phyloP scores from a whole-genome alignment of 2,329 filamentous ascomycete species.

The Xylogone sp. region DNA sequence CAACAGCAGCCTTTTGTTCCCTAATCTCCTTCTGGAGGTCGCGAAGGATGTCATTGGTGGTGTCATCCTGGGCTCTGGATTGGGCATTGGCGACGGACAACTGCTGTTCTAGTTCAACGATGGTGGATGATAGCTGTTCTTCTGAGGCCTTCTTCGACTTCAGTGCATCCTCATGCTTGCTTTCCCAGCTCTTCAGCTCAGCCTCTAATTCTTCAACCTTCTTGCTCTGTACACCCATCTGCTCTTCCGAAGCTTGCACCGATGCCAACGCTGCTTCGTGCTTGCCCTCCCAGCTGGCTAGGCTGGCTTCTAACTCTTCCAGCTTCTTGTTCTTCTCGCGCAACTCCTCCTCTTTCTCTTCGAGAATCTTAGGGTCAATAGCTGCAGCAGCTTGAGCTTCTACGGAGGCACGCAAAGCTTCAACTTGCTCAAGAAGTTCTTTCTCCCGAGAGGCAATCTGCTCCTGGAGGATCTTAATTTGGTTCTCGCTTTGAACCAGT shows the following conservation, averaged over 20 bases:
- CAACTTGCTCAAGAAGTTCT: conserved; percentile 69
- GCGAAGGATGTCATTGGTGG: conserved; percentile 54
- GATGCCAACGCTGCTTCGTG: conserved; percentile 68
- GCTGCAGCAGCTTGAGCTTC: conserved; percentile 13
- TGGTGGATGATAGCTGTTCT: conserved; percentile 65
- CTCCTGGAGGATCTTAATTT: conserved; percentile 71
- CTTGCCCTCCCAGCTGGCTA: conserved; percentile 71
- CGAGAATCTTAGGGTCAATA: conserved; percentile 10
- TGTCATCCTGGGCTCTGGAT: conserved; percentile 45
- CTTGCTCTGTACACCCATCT: conserved; percentile 27
- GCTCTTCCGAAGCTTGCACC: conserved; percentile 54
- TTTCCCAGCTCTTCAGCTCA: conserved; percentile 72
- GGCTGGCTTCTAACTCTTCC: conserved; percentile 63
- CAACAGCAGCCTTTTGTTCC: conserved; percentile 73
- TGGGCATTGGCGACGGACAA: conserved; percentile 37
- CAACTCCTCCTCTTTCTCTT: conserved; percentile 16
- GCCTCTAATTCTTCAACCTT: conserved; percentile 59
- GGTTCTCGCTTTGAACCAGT: conserved; percentile 79
- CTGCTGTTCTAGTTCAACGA: conserved; percentile 67
- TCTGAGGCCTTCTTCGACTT: conserved; percentile 70
- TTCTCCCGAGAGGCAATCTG: conserved; percentile 70
- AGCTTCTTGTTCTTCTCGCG: conserved; percentile 39
- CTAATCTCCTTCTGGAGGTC: conserved; percentile 72
- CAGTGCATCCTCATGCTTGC: conserved; percentile 68
- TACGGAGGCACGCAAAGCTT: conserved; percentile 50